These are phyloP conservation scores for Hypseocharis bilobata DNA, from an alignment of 441 rosid genomes.

Conservation along the genomic window DNA sequence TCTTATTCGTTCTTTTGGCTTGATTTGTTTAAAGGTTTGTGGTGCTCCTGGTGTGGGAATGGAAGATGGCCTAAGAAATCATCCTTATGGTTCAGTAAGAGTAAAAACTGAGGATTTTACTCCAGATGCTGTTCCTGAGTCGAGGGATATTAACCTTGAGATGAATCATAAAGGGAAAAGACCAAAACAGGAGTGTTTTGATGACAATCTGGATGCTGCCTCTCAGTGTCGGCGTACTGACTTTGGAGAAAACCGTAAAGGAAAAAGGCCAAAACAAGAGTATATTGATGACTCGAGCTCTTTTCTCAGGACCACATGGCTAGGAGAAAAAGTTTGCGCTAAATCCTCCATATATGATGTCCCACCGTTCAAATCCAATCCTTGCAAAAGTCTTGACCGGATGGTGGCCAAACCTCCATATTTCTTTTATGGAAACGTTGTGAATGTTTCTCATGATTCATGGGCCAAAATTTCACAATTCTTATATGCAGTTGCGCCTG, in stretches of 20 bases:
- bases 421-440: conserved; percentile 66
- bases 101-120: conserved; percentile 39
- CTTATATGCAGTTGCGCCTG: conserved; percentile 57
- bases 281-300: conserved; percentile 35
- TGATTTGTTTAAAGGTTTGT: not conserved
- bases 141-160: conserved; percentile 23
- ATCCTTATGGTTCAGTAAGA: conserved; percentile 23
- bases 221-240: conserved; percentile 18
- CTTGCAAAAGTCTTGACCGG: conserved; percentile 36
- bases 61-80: conserved; percentile 20
- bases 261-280: conserved; percentile 55
- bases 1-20: not conserved
- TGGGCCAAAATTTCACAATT: conserved; percentile 67
- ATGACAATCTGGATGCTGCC: conserved; percentile 25
- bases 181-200: conserved; percentile 47
- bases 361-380: conserved; percentile 32
- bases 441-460: conserved; percentile 32
- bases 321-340: conserved; percentile 40
- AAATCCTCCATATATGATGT: conserved; percentile 18
- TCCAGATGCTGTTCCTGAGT: conserved; percentile 26
- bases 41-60: conserved; percentile 5
- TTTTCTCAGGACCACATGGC: conserved; percentile 32
- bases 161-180: conserved; percentile 51
- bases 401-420: conserved; percentile 54
- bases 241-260: conserved; percentile 32